Conservation (phyloP, 306 rosid genomes). For the Trifolium fragiferum region DNA sequence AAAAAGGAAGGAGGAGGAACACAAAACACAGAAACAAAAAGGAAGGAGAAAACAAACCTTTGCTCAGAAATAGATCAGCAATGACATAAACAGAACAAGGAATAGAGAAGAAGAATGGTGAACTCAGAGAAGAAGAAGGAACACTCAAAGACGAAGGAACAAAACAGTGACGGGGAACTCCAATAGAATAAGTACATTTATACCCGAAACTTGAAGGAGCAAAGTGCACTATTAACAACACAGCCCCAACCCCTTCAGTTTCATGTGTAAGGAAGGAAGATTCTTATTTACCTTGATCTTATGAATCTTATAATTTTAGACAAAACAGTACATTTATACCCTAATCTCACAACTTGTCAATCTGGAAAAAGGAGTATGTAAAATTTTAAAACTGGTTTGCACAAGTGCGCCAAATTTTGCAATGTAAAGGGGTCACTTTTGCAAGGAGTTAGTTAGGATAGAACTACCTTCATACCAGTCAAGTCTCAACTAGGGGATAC, state of each 20-base stretch:
- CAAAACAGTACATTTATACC: constrained; percentile 21
- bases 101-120: too few species aligned
- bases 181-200: too few species aligned
- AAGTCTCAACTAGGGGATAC: constrained; percentile 23
- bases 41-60: too few species aligned
- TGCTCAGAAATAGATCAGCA: too few species aligned
- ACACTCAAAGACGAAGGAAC: too few species aligned
- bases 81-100: too few species aligned
- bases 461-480: constrained; percentile 15
- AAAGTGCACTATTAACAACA: too few species aligned
- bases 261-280: constrained; percentile 2
- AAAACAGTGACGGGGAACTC: too few species aligned
- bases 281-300: constrained; percentile 28
- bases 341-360: constrained; percentile 3
- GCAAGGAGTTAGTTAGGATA: constrained; percentile 17
- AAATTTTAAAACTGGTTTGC: constrained; percentile 8
- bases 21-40: too few species aligned
- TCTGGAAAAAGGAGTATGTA: constrained; percentile 15
- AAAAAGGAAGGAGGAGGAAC: too few species aligned
- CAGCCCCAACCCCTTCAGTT: not conserved
- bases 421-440: constrained; percentile 15
- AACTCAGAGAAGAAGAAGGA: too few species aligned
- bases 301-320: constrained; percentile 13
- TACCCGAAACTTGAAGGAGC: too few species aligned
- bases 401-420: not conserved